Percentiles rank a stretch among this genome's conserved stretches.
These are phyloP conservation scores for Fusarium mangiferae DNA, from an alignment of 2,329 filamentous ascomycete species.

Conservation along the genomic window DNA sequence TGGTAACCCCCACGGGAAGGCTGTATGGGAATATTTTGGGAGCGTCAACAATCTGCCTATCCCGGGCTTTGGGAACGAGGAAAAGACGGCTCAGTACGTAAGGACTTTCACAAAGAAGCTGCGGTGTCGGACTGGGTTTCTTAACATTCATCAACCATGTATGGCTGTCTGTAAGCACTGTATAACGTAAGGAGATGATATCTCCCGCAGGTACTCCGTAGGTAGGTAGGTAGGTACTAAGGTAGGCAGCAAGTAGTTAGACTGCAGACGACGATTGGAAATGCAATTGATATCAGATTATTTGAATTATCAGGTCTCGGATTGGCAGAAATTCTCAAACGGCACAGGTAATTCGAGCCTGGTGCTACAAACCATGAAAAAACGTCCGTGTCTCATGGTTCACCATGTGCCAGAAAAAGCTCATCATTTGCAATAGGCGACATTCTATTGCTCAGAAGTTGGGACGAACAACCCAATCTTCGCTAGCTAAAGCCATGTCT, in stretches of 20 bases:
- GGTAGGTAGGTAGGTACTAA: neutral
- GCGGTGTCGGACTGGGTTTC: neutral
- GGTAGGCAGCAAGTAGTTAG: neutral
- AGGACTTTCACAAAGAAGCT: neutral
- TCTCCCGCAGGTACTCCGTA: neutral
- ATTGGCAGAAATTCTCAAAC: constrained; percentile 5
- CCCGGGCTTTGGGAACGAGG: neutral
- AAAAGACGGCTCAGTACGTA: neutral
- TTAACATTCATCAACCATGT: neutral
- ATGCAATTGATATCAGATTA: neutral
- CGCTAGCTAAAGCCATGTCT: constrained; percentile 19
- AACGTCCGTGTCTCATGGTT: constrained; percentile 9
- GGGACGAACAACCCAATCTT: neutral
- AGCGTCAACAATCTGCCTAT: neutral
- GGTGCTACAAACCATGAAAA: neutral
- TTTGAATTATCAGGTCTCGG: constrained; percentile 1
- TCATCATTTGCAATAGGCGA: constrained; percentile 31
- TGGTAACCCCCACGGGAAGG: neutral
- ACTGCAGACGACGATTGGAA: neutral
- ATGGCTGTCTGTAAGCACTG: neutral
- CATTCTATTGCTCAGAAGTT: constrained; percentile 24
- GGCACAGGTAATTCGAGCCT: neutral
- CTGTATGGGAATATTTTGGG: neutral
- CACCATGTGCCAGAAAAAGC: neutral
- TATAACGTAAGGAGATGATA: neutral